A percentile compares a stretch with the other conserved stretches of the same genome.
Evolutionary conservation across 2,329 filamentous ascomycete species (phyloP).

Genomic region (Fulvia fulva): DNA sequence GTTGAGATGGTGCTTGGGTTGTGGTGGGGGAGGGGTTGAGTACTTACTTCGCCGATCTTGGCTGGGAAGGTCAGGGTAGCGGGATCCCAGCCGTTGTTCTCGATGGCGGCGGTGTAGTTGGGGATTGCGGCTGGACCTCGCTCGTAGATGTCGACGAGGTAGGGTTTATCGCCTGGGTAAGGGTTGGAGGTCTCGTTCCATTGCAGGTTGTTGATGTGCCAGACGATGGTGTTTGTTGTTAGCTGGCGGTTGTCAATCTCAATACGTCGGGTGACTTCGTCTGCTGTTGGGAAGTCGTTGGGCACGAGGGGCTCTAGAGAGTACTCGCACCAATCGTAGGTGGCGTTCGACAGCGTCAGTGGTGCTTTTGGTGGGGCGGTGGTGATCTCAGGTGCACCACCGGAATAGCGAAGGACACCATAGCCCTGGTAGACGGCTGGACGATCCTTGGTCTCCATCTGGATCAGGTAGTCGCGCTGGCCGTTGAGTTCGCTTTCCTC

Average conservation of each 20-base stretch:
- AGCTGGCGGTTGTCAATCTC: constrained; percentile 29
- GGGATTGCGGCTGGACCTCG: constrained; percentile 47
- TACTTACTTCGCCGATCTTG: constrained; percentile 52
- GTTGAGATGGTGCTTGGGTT: constrained; percentile 13
- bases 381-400: constrained; percentile 15
- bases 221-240: constrained; percentile 14
- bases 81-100: constrained; percentile 54
- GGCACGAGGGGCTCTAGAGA: constrained; percentile 33
- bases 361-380: constrained; percentile 24
- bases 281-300: constrained; percentile 33
- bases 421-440: constrained; percentile 46
- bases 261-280: constrained; percentile 35
- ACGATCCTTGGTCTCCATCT: constrained; percentile 51
- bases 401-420: constrained; percentile 47
- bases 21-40: constrained; percentile 29
- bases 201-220: constrained; percentile 20
- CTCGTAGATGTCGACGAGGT: constrained; percentile 52
- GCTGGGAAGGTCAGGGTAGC: constrained; percentile 49
- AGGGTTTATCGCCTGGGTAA: constrained; percentile 37
- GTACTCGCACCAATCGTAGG: constrained; percentile 39
- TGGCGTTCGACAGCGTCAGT: constrained; percentile 31
- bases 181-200: constrained; percentile 24
- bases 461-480: constrained; percentile 41
- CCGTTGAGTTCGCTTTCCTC: constrained; percentile 41
- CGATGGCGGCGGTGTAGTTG: constrained; percentile 49